Percentiles rank a stretch among this genome's conserved stretches.
Evolutionary conservation across 441 rosid genomes (phyloP).

Genomic region (Pelargonium australe): DNA sequence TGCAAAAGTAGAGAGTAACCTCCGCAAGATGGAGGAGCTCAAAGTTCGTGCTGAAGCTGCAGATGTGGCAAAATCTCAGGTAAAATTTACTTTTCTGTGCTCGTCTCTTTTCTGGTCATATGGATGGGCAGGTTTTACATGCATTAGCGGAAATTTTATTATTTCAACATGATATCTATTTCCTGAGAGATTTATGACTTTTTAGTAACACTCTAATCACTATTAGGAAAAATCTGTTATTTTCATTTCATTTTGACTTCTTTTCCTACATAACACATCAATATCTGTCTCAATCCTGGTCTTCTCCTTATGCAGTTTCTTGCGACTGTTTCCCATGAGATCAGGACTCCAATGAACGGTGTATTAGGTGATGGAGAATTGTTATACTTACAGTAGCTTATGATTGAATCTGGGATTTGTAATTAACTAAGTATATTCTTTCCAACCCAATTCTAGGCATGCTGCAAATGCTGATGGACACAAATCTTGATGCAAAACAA

Average conservation of each 20-base stretch:
- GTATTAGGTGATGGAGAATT: constrained; percentile 58
- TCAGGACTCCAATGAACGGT: constrained; percentile 96
- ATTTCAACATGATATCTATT: constrained; percentile 10
- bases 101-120: constrained; percentile 9
- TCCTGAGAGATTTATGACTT: constrained; percentile 14
- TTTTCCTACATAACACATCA: neutral
- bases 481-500: constrained; percentile 70
- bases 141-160: neutral
- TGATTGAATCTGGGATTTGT: constrained; percentile 10
- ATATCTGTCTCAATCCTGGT: neutral
- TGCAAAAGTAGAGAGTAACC: constrained; percentile 69
- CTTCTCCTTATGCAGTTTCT: constrained; percentile 61
- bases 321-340: constrained; percentile 97
- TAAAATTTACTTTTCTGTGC: constrained; percentile 17
- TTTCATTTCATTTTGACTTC: neutral
- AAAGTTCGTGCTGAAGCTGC: constrained; percentile 97
- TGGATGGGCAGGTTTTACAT: constrained; percentile 9
- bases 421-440: constrained; percentile 18
- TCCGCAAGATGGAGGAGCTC: constrained; percentile 62
- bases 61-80: constrained; percentile 98
- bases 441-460: constrained; percentile 51
- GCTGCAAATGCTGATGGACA: constrained; percentile 91
- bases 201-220: neutral
- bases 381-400: constrained; percentile 13
- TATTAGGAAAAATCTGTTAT: neutral